Evolutionary conservation across 805 yeast species (phyloP).

Genomic region (Candida alai): DNA sequence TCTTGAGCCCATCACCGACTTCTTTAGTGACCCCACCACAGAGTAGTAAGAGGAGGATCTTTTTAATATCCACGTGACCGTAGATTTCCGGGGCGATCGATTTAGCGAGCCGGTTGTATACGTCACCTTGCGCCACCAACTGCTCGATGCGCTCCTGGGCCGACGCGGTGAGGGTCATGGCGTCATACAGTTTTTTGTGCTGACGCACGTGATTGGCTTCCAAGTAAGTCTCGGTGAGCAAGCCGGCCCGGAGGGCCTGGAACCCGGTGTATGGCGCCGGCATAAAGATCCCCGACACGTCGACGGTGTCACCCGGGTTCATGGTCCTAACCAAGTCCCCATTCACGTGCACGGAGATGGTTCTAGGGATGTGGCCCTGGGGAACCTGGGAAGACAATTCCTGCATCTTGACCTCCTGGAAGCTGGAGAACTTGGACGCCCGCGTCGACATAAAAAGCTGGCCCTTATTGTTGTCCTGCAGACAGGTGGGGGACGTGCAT

Average conservation of each 20-base stretch:
- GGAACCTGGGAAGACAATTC: conserved; percentile 97
- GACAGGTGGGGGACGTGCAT: conserved; percentile 81
- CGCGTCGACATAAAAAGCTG: conserved; percentile 89
- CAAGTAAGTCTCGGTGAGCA: conserved; percentile 88
- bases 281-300: conserved; percentile 85
- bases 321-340: conserved; percentile 85
- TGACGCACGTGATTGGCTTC: conserved; percentile 84
- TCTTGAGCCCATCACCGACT: conserved; percentile 94
- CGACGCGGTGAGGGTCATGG: conserved; percentile 53
- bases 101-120: conserved; percentile 74
- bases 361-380: conserved; percentile 94
- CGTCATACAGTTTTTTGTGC: conserved; percentile 83
- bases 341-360: conserved; percentile 79
- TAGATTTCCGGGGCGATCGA: conserved; percentile 97
- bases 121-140: conserved; percentile 59
- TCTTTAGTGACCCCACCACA: conserved; percentile 96
- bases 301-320: conserved; percentile 94
- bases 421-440: conserved; percentile 91
- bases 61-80: conserved; percentile 92
- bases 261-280: conserved; percentile 97
- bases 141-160: conserved; percentile 52
- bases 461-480: conserved; percentile 77
- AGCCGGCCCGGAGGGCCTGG: conserved; percentile 87
- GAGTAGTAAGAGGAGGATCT: conserved; percentile 75
- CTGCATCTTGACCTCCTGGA: conserved; percentile 93